A percentile compares a stretch with the other conserved stretches of the same genome.
These are phyloP conservation scores for Gossypium australe DNA, from an alignment of 345 rosid species.

Conservation along the genomic window DNA sequence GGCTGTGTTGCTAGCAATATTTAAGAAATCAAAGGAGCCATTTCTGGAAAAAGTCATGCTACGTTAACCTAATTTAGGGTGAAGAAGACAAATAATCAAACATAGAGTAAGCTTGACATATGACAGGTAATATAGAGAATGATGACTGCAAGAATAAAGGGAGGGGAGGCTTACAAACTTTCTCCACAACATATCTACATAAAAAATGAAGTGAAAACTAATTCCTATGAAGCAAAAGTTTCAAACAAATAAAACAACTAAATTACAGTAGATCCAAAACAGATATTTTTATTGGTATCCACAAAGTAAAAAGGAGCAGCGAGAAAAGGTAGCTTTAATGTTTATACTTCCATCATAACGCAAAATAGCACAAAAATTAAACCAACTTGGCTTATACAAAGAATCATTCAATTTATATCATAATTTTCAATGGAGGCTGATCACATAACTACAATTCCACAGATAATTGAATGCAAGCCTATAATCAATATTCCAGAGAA, in stretches of 20 bases:
- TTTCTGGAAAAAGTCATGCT: not conserved
- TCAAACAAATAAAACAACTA: not conserved
- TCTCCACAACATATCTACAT: not conserved
- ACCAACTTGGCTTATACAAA: not conserved
- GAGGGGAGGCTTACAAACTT: not conserved
- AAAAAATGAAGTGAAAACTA: not conserved
- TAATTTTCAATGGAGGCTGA: not conserved
- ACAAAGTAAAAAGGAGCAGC: not conserved
- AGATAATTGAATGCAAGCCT: not conserved
- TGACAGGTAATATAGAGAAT: not conserved
- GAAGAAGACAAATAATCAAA: not conserved
- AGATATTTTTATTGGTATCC: not conserved
- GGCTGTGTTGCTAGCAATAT: not conserved
- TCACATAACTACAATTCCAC: not conserved
- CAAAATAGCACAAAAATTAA: not conserved
- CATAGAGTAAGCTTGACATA: not conserved
- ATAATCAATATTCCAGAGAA: not conserved
- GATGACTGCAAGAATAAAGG: not conserved
- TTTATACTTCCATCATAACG: not conserved
- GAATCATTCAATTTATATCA: not conserved
- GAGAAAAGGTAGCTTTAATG: not conserved
- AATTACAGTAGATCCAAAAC: not conserved
- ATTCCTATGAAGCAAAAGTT: not conserved
- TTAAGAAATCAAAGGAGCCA: not conserved
- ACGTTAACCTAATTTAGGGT: not conserved